These are phyloP conservation scores for Podospora didyma DNA, from an alignment of 495 filamentous ascomycete genomes.

Conservation along the genomic window DNA sequence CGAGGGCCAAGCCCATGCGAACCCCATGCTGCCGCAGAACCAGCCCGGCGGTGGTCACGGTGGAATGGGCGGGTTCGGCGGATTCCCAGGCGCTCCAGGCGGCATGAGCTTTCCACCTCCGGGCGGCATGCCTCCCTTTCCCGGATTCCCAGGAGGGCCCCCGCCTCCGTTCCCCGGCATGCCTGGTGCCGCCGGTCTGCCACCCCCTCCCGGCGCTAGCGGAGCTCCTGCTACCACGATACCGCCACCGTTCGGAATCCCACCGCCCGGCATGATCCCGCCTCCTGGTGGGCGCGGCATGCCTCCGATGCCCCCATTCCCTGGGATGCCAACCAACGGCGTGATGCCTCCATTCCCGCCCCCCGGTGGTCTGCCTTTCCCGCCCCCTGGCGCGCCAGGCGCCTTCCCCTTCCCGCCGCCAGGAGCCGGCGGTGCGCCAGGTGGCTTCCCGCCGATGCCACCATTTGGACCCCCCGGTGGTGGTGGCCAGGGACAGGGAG, in stretches of 20 bases:
- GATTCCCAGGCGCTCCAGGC: constrained; percentile 31
- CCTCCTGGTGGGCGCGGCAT: constrained; percentile 39
- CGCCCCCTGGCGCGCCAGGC: constrained; percentile 35
- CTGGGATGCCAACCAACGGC: constrained; percentile 35
- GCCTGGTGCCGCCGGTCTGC: constrained; percentile 3
- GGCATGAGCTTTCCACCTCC: constrained; percentile 31
- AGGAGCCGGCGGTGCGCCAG: constrained; percentile 23
- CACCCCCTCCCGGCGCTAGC: constrained; percentile 6
- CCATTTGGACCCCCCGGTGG: constrained; percentile 19
- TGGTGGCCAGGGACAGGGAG: constrained; percentile 1
- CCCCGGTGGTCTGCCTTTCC: constrained; percentile 55
- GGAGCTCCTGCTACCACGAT: not conserved
- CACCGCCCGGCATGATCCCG: not conserved
- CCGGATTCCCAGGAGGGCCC: constrained; percentile 7
- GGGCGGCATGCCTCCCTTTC: constrained; percentile 15
- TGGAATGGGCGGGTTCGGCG: constrained; percentile 33
- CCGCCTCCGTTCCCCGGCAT: constrained; percentile 14
- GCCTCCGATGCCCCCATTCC: constrained; percentile 63
- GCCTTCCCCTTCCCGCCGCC: constrained; percentile 32
- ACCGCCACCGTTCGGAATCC: constrained; percentile 12
- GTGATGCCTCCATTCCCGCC: constrained; percentile 28
- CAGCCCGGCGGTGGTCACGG: constrained; percentile 54
- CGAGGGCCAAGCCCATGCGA: constrained; percentile 80
- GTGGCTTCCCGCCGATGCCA: constrained; percentile 32
- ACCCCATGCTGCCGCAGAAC: constrained; percentile 72